Evolutionary conservation across 768 basidiomycete species (phyloP), one percentile per base, ranked within the genome.

Genomic region (Suillus clintonianus): DNA sequence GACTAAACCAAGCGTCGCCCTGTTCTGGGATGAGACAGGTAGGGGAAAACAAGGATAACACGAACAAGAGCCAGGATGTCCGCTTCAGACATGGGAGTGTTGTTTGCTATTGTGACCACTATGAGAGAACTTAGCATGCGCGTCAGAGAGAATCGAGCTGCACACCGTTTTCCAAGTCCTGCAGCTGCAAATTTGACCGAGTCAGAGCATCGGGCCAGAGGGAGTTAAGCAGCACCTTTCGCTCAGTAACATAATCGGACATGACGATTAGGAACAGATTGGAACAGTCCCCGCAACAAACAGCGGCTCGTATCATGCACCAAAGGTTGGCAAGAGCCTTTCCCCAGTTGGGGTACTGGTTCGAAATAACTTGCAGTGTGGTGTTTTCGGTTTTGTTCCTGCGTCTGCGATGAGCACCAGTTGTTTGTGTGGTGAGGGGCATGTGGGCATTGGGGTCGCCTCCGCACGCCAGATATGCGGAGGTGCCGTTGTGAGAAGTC

Each of bases 21-120:
- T 27, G 27, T 27, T 27, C 27, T 27, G 27, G 27, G 27, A 27
- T 27, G 27, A 27, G 27, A 27, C 27, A 27, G 27, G 27, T 27
- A 27, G 4, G 27, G 27, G 27, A 27, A 27, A 27, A 27, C 27
- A 24, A 48, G 3, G 22, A 48, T 7, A 48, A 48, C 22, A 48
- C 3, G 13, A 24, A 48, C 47, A 13, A 47, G 45, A 47, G 45
- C 22, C 22, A 48, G 24, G 24, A 48, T 48, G 6, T 48, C 47
- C 2, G 1, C 14, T 2, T 48, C 22, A 48, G 47, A 15, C 22
- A 48, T 15, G 22, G 3, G 2, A 8, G 14, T 2, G 14, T 48
- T 4, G 6, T 48, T 7, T 48, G 0, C 2, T 2, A 2, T n/a
- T 0, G n/a, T 47, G 0, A 24, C 13, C 2, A 47, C 22, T 5